phyloP scores from a whole-genome alignment of 1,284 basidiomycete species.

The Ganoderma sinense region DNA sequence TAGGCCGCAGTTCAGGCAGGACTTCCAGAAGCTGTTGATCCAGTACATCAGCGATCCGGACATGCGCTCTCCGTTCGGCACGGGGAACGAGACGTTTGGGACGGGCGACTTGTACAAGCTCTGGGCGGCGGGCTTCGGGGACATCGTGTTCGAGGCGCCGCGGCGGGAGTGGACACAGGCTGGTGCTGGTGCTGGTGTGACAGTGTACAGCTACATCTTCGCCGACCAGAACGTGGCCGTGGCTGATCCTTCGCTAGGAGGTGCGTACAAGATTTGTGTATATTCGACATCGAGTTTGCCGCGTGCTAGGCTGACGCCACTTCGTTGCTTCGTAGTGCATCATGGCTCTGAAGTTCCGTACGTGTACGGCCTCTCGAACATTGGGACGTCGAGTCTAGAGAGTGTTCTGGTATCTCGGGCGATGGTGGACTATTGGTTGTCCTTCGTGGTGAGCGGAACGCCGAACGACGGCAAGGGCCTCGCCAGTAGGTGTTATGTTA shows the following conservation, averaged over 20 bases:
- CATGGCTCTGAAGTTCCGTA: conserved; percentile 51
- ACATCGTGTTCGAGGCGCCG: conserved; percentile 49
- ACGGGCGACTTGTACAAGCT: conserved; percentile 48
- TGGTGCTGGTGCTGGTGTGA: neutral
- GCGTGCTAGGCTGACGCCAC: neutral
- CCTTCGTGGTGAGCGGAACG: conserved; percentile 54
- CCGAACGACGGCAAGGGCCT: conserved; percentile 57
- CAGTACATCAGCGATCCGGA: too few species aligned
- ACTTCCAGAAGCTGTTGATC: too few species aligned
- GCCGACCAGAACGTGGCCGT: conserved; percentile 47
- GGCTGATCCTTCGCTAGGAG: neutral
- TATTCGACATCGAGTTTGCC: too few species aligned
- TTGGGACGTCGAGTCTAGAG: conserved; percentile 32
- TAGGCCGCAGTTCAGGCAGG: too few species aligned
- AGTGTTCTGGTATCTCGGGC: conserved; percentile 41
- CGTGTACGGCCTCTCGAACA: conserved; percentile 43
- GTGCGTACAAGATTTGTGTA: neutral
- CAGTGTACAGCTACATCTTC: conserved; percentile 40
- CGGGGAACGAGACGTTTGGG: conserved; percentile 41
- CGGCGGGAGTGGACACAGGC: conserved; percentile 39
- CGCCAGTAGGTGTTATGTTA: conserved; percentile 33
- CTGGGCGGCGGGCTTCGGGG: conserved; percentile 50
- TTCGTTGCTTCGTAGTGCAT: conserved; percentile 38
- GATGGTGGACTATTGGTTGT: conserved; percentile 63
- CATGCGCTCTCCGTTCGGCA: conserved; percentile 60